A percentile compares a stretch with the other conserved stretches of the same genome.
Conservation (phyloP, 495 filamentous ascomycete genomes). For the Bathelium albidoporum region DNA sequence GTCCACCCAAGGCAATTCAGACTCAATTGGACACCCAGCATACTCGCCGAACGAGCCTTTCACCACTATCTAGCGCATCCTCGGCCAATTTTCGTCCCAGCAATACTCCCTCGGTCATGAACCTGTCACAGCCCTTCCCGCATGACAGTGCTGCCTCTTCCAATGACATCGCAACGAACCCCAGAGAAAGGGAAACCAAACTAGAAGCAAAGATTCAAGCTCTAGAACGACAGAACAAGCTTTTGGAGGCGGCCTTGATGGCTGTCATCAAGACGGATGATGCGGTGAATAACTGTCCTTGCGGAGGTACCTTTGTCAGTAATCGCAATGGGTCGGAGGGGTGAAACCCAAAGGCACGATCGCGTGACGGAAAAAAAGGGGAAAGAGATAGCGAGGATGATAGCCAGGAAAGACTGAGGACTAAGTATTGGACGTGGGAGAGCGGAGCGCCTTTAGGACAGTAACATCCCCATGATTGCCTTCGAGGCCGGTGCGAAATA, state of each 20-base stretch:
- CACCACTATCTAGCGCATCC: background rate
- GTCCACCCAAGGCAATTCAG: background rate
- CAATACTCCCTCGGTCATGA: background rate
- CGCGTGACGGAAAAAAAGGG: background rate
- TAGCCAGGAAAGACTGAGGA: background rate
- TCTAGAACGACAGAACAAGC: conserved; percentile 23
- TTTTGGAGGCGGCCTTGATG: conserved; percentile 24
- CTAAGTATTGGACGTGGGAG: too few relatives aligned
- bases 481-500: background rate
- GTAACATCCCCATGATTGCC: background rate
- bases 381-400: background rate
- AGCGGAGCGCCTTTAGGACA: background rate
- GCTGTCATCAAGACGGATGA: conserved; percentile 24
- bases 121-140: background rate
- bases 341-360: too few relatives aligned
- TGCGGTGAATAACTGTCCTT: conserved; percentile 8
- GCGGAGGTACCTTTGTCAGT: conserved; percentile 4
- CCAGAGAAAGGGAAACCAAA: background rate
- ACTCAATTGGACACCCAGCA: background rate
- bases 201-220: conserved; percentile 23
- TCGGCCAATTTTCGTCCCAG: background rate
- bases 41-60: background rate
- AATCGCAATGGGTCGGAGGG: too few relatives aligned
- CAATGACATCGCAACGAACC: background rate
- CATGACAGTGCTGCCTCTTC: background rate